A percentile compares a stretch with the other conserved stretches of the same genome.
Evolutionary conservation across 257 asterid species (phyloP).

Genomic region (Agastache rugosa): DNA sequence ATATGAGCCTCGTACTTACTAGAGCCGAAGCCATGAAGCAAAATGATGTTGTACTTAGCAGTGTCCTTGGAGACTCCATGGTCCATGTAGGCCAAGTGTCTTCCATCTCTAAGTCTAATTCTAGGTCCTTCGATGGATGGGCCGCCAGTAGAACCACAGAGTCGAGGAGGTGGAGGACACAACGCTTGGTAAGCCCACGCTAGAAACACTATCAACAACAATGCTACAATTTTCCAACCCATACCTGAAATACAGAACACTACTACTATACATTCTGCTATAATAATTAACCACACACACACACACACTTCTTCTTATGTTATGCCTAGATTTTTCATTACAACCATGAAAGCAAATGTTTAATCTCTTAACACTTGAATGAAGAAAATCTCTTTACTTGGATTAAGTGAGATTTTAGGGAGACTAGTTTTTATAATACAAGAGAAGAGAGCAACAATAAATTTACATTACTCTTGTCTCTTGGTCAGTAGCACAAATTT

Average conservation of each 20-base stretch:
- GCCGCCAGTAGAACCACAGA: conserved; percentile 68
- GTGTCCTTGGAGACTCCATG: conserved; percentile 71
- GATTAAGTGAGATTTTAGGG: neutral
- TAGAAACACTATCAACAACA: conserved; percentile 55
- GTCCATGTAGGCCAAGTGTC: conserved; percentile 77
- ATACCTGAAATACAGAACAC: conserved; percentile 48
- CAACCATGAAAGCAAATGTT: neutral
- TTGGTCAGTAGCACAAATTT: neutral
- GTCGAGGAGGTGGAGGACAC: conserved; percentile 65
- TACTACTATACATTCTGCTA: neutral
- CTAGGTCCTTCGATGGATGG: conserved; percentile 66
- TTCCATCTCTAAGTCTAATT: conserved; percentile 76
- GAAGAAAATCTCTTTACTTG: neutral
- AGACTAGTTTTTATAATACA: neutral
- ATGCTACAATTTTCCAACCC: conserved; percentile 54
- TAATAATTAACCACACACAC: neutral
- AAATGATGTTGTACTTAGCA: conserved; percentile 67
- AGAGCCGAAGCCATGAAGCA: conserved; percentile 71
- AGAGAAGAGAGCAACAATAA: neutral
- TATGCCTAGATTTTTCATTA: neutral
- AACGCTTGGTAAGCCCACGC: conserved; percentile 66
- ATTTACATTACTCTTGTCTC: neutral
- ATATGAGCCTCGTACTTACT: conserved; percentile 58
- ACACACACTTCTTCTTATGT: neutral
- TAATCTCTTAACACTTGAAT: neutral